Conservation (phyloP, 2,329 filamentous ascomycete genomes). For the Leptographium flavum region DNA sequence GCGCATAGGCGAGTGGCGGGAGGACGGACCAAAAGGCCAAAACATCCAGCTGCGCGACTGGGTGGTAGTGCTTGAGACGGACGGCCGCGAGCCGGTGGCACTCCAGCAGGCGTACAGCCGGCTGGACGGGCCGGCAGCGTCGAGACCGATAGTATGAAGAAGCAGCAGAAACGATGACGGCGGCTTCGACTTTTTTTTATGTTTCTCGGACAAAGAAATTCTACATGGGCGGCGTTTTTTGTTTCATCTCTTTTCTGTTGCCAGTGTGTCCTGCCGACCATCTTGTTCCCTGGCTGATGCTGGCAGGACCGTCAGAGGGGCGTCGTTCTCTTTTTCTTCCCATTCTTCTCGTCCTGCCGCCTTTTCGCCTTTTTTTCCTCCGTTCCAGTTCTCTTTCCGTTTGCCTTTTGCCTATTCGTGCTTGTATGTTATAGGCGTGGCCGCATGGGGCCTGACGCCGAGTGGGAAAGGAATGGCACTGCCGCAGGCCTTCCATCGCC, state of each 20-base stretch:
- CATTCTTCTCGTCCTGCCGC: not conserved
- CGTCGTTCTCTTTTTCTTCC: not conserved
- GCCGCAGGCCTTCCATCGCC: not conserved
- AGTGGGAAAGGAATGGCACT: too few relatives aligned
- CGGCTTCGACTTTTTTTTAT: not conserved
- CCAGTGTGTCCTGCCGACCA: too few relatives aligned
- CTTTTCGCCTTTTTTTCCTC: not conserved
- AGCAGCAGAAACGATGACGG: too few relatives aligned
- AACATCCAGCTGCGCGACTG: slow-evolving; percentile 78
- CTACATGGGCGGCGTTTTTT: not conserved
- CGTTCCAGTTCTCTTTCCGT: not conserved
- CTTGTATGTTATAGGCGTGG: not conserved
- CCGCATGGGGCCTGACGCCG: not conserved
- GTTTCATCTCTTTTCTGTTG: not conserved
- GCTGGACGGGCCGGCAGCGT: slow-evolving; percentile 29
- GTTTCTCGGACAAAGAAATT: not conserved
- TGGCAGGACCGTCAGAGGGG: not conserved
- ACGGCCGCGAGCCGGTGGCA: slow-evolving; percentile 49
- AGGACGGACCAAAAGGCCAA: slow-evolving; percentile 61
- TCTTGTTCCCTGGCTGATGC: too few relatives aligned
- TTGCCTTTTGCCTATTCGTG: not conserved
- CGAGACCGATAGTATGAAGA: slow-evolving; percentile 1
- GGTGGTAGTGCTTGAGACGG: slow-evolving; percentile 63
- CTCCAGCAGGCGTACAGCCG: slow-evolving; percentile 43
- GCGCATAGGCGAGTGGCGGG: slow-evolving; percentile 60